A percentile compares a stretch with the other conserved stretches of the same genome.
Evolutionary conservation across 345 rosid genomes (phyloP).

Genomic region (Salix dunnii): DNA sequence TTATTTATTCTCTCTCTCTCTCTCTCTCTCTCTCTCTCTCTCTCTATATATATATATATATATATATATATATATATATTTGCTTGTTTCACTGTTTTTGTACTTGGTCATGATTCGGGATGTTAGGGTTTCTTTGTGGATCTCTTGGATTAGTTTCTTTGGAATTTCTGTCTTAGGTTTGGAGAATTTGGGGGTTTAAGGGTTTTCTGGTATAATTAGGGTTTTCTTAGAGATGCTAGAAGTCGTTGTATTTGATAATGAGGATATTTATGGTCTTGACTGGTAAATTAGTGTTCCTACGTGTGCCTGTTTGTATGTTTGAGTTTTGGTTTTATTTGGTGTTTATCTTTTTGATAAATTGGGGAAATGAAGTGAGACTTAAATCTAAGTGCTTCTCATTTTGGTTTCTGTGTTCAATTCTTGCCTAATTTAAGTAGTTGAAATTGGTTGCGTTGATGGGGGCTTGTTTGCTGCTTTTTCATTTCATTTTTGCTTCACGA

Average conservation of each 20-base stretch:
- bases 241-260: background rate
- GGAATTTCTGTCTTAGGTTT: background rate
- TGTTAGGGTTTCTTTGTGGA: slow-evolving; percentile 12
- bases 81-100: background rate
- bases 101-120: background rate
- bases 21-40: no score
- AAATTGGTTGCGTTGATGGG: background rate
- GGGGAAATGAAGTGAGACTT: background rate
- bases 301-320: background rate
- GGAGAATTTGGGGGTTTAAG: background rate
- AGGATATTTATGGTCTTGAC: background rate
- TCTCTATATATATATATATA: no score
- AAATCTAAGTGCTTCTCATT: background rate
- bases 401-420: background rate
- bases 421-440: background rate
- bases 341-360: background rate
- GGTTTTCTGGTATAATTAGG: background rate
- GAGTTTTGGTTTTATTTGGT: background rate
- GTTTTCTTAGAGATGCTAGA: background rate
- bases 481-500: background rate
- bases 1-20: background rate
- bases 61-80: no score
- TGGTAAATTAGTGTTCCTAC: background rate
- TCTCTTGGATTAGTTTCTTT: background rate
- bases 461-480: background rate